Percentiles rank a stretch among this genome's conserved stretches.
These are phyloP conservation scores for Plasmodium ovale DNA, from an alignment of 169 alveolate species.

Conservation along the genomic window DNA sequence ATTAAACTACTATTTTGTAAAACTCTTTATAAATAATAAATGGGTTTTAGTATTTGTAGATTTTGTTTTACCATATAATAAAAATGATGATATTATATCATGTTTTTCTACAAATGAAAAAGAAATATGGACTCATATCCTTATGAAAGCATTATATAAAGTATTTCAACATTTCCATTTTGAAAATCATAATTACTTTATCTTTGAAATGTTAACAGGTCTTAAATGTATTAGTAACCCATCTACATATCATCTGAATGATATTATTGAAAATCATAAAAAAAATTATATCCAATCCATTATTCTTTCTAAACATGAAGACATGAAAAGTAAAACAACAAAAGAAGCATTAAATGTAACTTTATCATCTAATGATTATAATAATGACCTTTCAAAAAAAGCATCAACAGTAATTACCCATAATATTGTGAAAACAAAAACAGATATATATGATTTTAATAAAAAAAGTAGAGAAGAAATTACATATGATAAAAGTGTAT, in stretches of 20 bases:
- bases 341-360: no score
- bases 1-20: slow-evolving; percentile 57
- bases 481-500: not conserved
- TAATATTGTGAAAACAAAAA: not conserved
- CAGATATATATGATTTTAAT: not conserved
- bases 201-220: slow-evolving; percentile 67
- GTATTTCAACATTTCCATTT: slow-evolving; percentile 22
- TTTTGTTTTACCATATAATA: slow-evolving; percentile 18
- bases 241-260: not conserved
- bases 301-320: not conserved
- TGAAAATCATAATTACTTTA: slow-evolving; percentile 16
- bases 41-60: slow-evolving; percentile 68
- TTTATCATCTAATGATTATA: not conserved
- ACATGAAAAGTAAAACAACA: not conserved
- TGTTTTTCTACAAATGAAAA: slow-evolving; percentile 22
- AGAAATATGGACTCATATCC: slow-evolving; percentile 46
- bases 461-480: not conserved
- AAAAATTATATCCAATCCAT: slow-evolving; percentile 12
- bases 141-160: slow-evolving; percentile 54
- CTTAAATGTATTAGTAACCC: slow-evolving; percentile 2
- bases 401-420: not conserved
- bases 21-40: slow-evolving; percentile 61
- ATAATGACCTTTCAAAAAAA: not conserved
- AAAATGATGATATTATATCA: slow-evolving; percentile 9
- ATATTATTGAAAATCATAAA: slow-evolving; percentile 4